A percentile compares a stretch with the other conserved stretches of the same genome.
These are phyloP conservation scores for Cicer yamashitae DNA, from an alignment of 306 rosid species.

Conservation along the genomic window DNA sequence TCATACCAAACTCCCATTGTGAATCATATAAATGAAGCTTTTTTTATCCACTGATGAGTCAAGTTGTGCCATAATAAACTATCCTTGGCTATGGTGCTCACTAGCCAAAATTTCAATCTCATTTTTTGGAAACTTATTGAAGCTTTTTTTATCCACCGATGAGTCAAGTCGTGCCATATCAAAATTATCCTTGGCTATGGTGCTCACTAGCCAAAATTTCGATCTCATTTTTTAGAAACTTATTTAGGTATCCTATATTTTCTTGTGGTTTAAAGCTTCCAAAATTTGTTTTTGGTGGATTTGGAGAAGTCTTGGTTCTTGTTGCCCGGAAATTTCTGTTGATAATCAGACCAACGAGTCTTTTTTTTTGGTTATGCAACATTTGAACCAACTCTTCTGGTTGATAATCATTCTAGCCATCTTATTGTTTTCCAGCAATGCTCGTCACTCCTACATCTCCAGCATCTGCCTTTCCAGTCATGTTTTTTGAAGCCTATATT, in stretches of 20 bases:
- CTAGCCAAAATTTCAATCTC: neutral
- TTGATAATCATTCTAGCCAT: too few relatives aligned
- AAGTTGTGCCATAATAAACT: neutral
- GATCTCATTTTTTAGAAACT: neutral
- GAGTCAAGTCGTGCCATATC: neutral
- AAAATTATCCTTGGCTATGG: neutral
- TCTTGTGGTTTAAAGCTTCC: neutral
- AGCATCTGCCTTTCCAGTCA: neutral
- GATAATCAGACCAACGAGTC: neutral
- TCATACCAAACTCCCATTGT: constrained; percentile 12
- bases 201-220: neutral
- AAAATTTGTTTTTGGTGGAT: neutral
- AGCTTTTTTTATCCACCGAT: neutral
- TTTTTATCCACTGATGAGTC: neutral
- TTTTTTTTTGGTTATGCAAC: too few relatives aligned
- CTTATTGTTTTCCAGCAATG: too few relatives aligned
- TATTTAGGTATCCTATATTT: neutral
- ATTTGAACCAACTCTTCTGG: too few relatives aligned
- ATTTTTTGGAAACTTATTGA: neutral
- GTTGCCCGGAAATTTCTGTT: neutral
- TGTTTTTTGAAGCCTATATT: neutral
- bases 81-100: constrained; percentile 6
- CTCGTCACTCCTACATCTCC: neutral
- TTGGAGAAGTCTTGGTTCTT: neutral
- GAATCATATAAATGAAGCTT: neutral